A percentile compares a stretch with the other conserved stretches of the same genome.
Conservation (phyloP, 2,329 filamentous ascomycete genomes). For the Colletotrichum salicis region DNA sequence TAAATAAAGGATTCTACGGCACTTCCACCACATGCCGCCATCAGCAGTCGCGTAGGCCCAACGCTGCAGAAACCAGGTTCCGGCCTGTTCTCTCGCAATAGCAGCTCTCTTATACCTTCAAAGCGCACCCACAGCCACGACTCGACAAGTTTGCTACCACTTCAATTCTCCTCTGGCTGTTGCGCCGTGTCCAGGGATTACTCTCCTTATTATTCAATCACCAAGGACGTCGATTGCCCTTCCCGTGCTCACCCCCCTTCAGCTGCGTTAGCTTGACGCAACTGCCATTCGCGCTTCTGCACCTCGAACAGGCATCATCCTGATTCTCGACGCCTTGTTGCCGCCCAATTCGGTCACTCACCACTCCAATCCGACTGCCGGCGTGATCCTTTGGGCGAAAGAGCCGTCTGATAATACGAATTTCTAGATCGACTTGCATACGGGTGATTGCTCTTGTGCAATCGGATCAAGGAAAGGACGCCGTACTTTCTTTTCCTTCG, state of each 20-base stretch:
- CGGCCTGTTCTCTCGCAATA: conserved; percentile 31
- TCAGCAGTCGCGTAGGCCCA: conserved; percentile 9
- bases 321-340: background rate
- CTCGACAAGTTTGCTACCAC: background rate
- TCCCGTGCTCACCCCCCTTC: background rate
- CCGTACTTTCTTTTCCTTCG: background rate
- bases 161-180: background rate
- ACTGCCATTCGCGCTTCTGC: conserved; percentile 15
- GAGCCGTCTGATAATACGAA: conserved; percentile 1
- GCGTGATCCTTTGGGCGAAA: conserved; percentile 1
- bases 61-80: conserved; percentile 18
- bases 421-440: background rate
- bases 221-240: background rate
- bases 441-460: background rate
- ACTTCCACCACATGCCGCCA: conserved; percentile 23
- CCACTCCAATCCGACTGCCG: conserved; percentile 10
- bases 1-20: conserved; percentile 6
- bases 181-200: background rate
- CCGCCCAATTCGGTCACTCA: background rate
- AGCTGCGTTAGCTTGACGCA: conserved; percentile 9
- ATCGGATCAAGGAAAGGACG: background rate
- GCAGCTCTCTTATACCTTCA: conserved; percentile 26
- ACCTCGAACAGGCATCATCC: conserved; percentile 28
- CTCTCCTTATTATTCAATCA: background rate
- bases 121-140: conserved; percentile 22